phyloP scores from a whole-genome alignment of 306 rosid genomes.

The Dalbergia oliveri region DNA sequence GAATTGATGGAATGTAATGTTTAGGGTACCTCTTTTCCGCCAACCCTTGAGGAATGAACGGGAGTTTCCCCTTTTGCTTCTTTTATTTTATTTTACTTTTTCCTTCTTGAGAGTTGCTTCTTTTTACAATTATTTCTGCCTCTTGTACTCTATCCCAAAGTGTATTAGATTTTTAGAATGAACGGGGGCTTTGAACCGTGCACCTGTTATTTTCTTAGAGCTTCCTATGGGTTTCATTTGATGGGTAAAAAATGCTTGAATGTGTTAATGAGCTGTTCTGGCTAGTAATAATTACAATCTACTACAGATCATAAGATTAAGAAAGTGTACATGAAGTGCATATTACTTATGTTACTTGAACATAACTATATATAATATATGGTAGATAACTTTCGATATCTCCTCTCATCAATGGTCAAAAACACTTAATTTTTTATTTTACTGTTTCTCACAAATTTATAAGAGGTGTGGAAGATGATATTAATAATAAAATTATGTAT shows the following conservation, averaged over 20 bases:
- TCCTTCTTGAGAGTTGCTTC: background rate
- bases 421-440: too few species aligned
- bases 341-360: background rate
- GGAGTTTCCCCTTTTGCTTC: background rate
- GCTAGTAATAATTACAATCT: background rate
- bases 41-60: background rate
- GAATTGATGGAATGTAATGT: background rate
- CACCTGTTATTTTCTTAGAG: too few species aligned
- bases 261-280: background rate
- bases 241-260: background rate
- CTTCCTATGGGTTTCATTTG: background rate
- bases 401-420: too few species aligned
- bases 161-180: too few species aligned
- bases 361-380: too few species aligned
- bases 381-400: too few species aligned
- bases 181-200: background rate
- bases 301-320: background rate
- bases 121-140: background rate
- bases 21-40: constrained; percentile 13
- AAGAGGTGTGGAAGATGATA: too few species aligned
- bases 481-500: too few species aligned
- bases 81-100: background rate
- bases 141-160: background rate
- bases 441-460: too few species aligned
- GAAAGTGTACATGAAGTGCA: background rate